Evolutionary conservation across 441 rosid species (phyloP).

Genomic region (Omphalea diandra): DNA sequence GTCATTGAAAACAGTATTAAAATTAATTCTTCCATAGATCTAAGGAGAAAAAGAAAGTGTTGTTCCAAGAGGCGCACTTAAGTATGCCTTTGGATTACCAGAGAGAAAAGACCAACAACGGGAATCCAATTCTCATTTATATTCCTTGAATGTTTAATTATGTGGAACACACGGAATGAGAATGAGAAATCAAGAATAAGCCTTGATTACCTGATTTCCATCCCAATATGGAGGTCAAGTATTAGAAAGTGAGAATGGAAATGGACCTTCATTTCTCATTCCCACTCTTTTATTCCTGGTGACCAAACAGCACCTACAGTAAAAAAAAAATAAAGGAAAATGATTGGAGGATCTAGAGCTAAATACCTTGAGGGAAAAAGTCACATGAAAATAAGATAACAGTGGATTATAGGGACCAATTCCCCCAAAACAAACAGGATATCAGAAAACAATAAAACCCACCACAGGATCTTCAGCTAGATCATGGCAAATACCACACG

Average conservation of each 20-base stretch:
- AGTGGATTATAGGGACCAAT: too few species aligned
- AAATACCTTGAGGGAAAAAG: background rate
- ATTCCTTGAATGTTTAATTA: too few species aligned
- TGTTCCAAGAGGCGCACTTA: background rate
- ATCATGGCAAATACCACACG: constrained; percentile 83
- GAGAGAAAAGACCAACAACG: background rate
- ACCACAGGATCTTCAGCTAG: constrained; percentile 80
- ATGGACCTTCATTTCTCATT: background rate
- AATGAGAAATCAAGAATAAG: background rate
- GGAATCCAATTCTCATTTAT: background rate
- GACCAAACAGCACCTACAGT: constrained; percentile 5
- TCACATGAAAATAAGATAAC: too few species aligned
- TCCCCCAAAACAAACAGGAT: constrained; percentile 1
- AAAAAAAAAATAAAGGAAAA: background rate
- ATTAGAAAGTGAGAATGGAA: background rate
- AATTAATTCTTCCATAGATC: too few species aligned
- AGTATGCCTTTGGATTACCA: background rate
- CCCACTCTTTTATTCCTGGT: background rate
- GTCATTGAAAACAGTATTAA: too few species aligned
- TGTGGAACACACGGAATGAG: background rate
- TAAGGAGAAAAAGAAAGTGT: too few species aligned
- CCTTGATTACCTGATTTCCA: background rate
- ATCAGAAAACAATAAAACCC: constrained; percentile 31
- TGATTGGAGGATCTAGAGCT: background rate
- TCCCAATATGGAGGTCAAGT: background rate